Conservation (phyloP, 2,329 filamentous ascomycete genomes). For the Macroventuria anomochaeta region DNA sequence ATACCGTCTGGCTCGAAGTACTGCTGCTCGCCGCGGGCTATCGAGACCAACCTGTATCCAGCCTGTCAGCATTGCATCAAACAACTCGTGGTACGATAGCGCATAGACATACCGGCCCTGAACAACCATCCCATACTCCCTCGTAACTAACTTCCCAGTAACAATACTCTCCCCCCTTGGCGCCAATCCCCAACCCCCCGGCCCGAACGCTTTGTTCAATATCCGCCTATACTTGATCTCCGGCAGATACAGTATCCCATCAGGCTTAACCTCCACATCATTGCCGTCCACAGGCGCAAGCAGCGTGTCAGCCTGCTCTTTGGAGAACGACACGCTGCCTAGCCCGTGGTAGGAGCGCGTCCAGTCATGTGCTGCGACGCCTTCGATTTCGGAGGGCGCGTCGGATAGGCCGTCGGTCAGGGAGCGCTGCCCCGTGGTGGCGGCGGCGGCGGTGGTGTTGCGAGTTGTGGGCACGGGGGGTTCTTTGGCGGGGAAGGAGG, state of each 20-base stretch:
- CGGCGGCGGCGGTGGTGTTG: constrained; percentile 35
- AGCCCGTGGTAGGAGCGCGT: constrained; percentile 82
- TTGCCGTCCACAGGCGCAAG: constrained; percentile 69
- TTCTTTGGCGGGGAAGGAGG: constrained; percentile 39
- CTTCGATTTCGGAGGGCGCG: constrained; percentile 58
- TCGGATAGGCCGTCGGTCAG: constrained; percentile 58
- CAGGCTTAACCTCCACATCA: constrained; percentile 96
- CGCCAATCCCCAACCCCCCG: constrained; percentile 93
- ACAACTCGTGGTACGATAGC: background rate
- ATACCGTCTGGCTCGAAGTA: constrained; percentile 92
- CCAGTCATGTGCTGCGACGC: constrained; percentile 74
- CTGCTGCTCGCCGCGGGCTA: constrained; percentile 91
- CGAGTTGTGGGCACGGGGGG: constrained; percentile 44
- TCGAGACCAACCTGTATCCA: constrained; percentile 78
- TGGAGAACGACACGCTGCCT: constrained; percentile 71
- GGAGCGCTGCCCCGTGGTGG: constrained; percentile 43
- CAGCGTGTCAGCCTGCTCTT: constrained; percentile 72
- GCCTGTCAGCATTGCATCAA: background rate
- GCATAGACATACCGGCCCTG: constrained; percentile 73
- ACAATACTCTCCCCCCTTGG: constrained; percentile 86
- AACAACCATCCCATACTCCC: constrained; percentile 91
- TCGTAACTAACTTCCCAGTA: constrained; percentile 78
- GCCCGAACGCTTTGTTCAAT: constrained; percentile 88
- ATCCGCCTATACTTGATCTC: constrained; percentile 98
- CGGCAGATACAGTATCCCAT: constrained; percentile 93